Evolutionary conservation across 257 asterid genomes (phyloP), one percentile per base, ranked within the genome.

Genomic region (Solanum bulbocastanum): DNA sequence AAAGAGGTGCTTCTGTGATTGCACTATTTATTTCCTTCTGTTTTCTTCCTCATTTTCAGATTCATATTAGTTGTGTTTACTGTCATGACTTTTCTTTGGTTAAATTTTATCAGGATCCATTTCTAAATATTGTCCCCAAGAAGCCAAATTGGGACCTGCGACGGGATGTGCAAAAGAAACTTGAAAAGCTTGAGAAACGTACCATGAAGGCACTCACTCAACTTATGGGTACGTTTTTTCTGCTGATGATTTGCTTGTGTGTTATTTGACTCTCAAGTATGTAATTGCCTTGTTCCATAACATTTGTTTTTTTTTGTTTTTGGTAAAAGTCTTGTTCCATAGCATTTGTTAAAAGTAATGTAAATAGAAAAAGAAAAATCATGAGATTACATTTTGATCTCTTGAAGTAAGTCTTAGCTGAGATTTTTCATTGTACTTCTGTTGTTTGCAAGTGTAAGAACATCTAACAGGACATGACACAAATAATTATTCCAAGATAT

Each of bases 121-220:
- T 97, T 92, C 91, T 97, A 36, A 96, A 95, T 91, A 96, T 97
- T 90, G 99, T 98, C 81, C 99, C 99, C 23, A 97, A 97, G 92
- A 97, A 97, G 88, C 98, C 99, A 16, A 97, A 97, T 88, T 96
- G 99, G 99, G 99, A 97, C 88, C 93, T 97, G 87, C 89, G 98
- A 66, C 93, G 98, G 92, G 99, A 97, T 92, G 98, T 96, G 81
- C 99, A 96, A 89, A 97, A 94, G 92, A 96, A 91, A 90, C 96
- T 97, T 37, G 98, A 97, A 89, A 95, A 97, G 93, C 98, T 96
- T 40, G 99, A 97, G 86, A 94, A 92, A 73, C 94, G 98, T 83
- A 95, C 99, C 72, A 98, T 95, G 85, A 97, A 97, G 92, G 94
- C 98, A 39, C 91, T 95, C 92, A 33, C 90, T 78, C 87, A 83